These are phyloP conservation scores for Linnemannia elongata DNA, from an alignment of 192 early-diverging fungal genomes.

Conservation along the genomic window DNA sequence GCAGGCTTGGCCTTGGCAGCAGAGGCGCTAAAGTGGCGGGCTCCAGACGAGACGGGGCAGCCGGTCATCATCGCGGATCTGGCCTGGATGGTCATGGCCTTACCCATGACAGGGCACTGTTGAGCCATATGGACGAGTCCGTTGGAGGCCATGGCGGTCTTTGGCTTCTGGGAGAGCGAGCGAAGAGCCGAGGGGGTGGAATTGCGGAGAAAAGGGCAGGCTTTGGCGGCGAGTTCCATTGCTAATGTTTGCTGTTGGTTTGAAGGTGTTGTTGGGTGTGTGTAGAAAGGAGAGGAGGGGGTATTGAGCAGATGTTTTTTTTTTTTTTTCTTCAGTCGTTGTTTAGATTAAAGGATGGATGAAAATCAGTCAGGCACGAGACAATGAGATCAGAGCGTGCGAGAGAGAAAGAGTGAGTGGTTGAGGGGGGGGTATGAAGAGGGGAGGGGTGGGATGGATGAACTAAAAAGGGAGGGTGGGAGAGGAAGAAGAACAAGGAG, in stretches of 20 bases:
- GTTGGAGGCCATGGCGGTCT: conserved; percentile 48
- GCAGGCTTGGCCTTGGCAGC: conserved; percentile 49
- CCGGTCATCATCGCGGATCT: conserved; percentile 70
- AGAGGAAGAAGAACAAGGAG: no score
- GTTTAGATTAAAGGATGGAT: conserved; percentile 10
- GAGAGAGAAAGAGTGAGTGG: neutral
- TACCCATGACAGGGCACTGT: conserved; percentile 86
- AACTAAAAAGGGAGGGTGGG: neutral
- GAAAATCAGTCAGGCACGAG: neutral
- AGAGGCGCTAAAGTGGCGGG: conserved; percentile 55
- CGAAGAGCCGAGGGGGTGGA: conserved; percentile 78
- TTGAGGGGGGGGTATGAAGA: neutral
- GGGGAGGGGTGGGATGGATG: neutral
- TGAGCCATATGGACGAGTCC: conserved; percentile 72
- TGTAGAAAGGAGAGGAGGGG: neutral
- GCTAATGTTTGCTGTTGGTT: neutral
- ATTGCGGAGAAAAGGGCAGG: conserved; percentile 85
- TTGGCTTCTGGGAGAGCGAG: conserved; percentile 62
- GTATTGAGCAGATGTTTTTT: neutral
- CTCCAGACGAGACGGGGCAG: conserved; percentile 58
- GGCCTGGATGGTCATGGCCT: conserved; percentile 76
- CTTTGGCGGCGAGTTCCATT: conserved; percentile 58
- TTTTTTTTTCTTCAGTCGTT: neutral
- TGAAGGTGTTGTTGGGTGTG: neutral
- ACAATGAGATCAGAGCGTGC: neutral